These are phyloP conservation scores for Przewalskia tangutica DNA, from an alignment of 257 asterid genomes.

Conservation along the genomic window DNA sequence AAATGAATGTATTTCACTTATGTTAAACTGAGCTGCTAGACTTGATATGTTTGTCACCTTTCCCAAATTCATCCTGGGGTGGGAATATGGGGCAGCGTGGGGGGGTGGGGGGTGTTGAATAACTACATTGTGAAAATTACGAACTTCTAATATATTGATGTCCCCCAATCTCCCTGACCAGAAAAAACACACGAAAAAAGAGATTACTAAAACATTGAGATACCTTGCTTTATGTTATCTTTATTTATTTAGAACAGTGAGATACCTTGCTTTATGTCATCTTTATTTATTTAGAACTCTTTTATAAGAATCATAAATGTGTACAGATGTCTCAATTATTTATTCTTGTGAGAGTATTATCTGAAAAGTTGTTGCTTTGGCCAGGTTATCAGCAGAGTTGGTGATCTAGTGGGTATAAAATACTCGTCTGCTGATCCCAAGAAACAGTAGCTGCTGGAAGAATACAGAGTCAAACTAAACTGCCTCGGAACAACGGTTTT, in stretches of 20 bases:
- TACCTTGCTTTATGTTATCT: background rate
- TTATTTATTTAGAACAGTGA: background rate
- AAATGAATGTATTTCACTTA: no score
- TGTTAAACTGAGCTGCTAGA: no score
- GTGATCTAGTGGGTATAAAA: conserved; percentile 75
- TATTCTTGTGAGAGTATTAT: background rate
- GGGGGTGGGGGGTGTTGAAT: background rate
- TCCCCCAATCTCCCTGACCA: background rate
- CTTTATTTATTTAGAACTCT: background rate
- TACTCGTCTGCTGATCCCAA: conserved; percentile 73
- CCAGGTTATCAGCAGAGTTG: conserved; percentile 67
- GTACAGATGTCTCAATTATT: background rate
- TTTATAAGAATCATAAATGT: background rate
- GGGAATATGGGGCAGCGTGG: background rate
- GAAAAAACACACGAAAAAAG: background rate
- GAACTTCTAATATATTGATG: background rate
- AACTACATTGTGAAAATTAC: background rate
- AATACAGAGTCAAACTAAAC: conserved; percentile 10
- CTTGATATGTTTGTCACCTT: background rate
- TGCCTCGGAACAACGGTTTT: no score
- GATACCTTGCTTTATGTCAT: no score
- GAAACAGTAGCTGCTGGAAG: conserved; percentile 56
- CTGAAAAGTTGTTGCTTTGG: background rate
- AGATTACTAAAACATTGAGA: background rate
- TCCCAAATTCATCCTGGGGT: background rate